These are phyloP conservation scores for Aspergillus pseudoglaucus DNA, from an alignment of 2,329 filamentous ascomycete species.

Conservation along the genomic window DNA sequence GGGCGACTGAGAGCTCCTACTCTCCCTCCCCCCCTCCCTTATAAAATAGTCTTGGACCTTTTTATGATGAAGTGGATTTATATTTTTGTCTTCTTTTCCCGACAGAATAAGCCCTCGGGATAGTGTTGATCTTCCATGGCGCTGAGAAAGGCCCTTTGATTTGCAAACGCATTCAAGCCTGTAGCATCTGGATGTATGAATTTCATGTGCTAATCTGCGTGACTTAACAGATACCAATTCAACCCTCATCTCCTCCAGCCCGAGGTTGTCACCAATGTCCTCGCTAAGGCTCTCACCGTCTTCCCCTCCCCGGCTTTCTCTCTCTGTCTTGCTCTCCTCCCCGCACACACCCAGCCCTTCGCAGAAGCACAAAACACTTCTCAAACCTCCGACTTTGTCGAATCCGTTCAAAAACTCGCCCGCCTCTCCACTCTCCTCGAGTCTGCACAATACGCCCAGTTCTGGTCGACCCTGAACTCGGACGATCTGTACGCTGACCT, in stretches of 20 bases:
- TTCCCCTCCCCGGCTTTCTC: constrained; percentile 96
- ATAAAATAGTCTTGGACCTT: constrained; percentile 53
- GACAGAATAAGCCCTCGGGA: background rate
- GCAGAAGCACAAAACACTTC: constrained; percentile 38
- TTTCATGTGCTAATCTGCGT: too few relatives aligned
- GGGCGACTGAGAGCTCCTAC: background rate
- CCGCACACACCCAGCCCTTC: constrained; percentile 67
- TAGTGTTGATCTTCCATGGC: background rate
- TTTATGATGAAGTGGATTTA: background rate
- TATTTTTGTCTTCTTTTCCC: too few relatives aligned
- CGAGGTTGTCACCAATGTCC: constrained; percentile 96
- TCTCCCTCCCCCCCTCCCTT: constrained; percentile 5
- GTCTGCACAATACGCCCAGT: constrained; percentile 79
- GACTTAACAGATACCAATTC: constrained; percentile 78
- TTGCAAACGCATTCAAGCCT: background rate
- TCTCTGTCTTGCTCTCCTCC: constrained; percentile 88
- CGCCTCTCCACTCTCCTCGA: constrained; percentile 80
- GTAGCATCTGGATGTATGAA: too few relatives aligned
- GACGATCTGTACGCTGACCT: constrained; percentile 95
- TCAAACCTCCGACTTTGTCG: constrained; percentile 55
- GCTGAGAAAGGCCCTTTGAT: background rate
- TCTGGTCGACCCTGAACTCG: constrained; percentile 88
- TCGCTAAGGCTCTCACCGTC: constrained; percentile 94
- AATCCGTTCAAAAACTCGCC: constrained; percentile 84
- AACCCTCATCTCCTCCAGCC: constrained; percentile 97